Evolutionary conservation across 164 flowering plant genomes (phyloP), one percentile per base, ranked within the genome.

Genomic region (Amborella trichopoda): DNA sequence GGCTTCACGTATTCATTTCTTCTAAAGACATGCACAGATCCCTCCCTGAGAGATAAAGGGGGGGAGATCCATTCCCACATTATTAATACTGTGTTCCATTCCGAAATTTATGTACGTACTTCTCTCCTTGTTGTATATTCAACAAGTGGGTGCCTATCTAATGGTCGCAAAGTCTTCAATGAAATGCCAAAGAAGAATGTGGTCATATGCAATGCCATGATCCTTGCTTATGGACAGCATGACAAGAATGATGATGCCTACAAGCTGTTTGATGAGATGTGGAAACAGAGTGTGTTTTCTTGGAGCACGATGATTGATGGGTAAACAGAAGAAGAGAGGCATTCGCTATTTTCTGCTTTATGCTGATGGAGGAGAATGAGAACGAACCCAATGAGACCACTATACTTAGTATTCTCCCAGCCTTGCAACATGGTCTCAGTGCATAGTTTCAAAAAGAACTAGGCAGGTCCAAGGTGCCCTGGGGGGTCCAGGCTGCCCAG

Each of bases 281-380:
- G 55, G 4, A 1, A 20, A 18, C 28, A 44, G 17, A 63, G 26
- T 44, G 50, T 49, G 4, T 26, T 63, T 5, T 53, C 67, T 5
- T 63, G 67, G 59, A 63, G 62, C 10, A 59, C 59, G 19, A 58
- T 63, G 48, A 58, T 63, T 22, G 63, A 63, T 49, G 67, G 62
- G 12, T 48, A 52, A 49, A 58, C 32, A 55, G 28, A 28, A 50
- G 53, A 2, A 44, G 1, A 2, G 48, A 58, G 39, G 67, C 67
- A 46, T 25, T 53, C 4, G 9, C 28, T 48, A 55, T 63, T 6
- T 49, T 63, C 21, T 33, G 16, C 4, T 25, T 13, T 44, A 58
- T 63, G 67, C 34, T 49, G 43, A 22, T 45, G 13, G 46, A 48
- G 21, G n/a, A 42, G 21, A n/a, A n/a, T n/a, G n/a, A n/a, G n/a